A percentile compares a stretch with the other conserved stretches of the same genome.
These are phyloP conservation scores for Purpureocillium takamizusanense DNA, from an alignment of 2,329 filamentous ascomycete genomes.

Conservation along the genomic window DNA sequence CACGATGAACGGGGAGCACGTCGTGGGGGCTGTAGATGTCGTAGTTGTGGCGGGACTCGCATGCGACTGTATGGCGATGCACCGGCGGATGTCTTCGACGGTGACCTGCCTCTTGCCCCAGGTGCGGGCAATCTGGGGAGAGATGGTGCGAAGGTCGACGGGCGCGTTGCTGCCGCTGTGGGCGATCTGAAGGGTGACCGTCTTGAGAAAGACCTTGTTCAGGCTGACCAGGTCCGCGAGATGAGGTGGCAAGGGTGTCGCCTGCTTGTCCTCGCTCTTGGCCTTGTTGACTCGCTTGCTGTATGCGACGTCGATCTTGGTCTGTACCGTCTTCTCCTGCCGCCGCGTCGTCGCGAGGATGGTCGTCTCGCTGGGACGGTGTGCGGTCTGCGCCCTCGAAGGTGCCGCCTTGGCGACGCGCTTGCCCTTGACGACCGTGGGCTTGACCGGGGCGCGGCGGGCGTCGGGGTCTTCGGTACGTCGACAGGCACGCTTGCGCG, in stretches of 20 bases:
- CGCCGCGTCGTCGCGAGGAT: constrained; percentile 19
- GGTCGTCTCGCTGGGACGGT: constrained; percentile 21
- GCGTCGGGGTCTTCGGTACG: constrained; percentile 11
- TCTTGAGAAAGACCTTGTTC: constrained; percentile 58
- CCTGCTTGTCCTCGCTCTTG: constrained; percentile 11
- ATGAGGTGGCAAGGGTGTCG: constrained; percentile 35
- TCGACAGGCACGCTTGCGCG: constrained; percentile 19
- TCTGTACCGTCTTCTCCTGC: constrained; percentile 19
- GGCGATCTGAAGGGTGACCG: constrained; percentile 58
- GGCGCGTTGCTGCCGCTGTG: constrained; percentile 57
- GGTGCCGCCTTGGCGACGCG: constrained; percentile 17
- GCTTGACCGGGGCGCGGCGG: neutral
- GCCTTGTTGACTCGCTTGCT: constrained; percentile 16
- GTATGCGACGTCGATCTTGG: constrained; percentile 26
- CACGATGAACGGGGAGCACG: constrained; percentile 33
- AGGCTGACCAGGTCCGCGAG: constrained; percentile 53
- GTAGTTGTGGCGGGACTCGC: constrained; percentile 15
- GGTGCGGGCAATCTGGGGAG: constrained; percentile 53
- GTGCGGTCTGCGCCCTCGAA: constrained; percentile 17
- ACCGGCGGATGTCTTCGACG: constrained; percentile 55
- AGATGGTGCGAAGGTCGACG: constrained; percentile 52
- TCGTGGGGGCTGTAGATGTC: too few relatives aligned
- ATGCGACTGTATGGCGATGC: constrained; percentile 51
- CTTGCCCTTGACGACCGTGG: constrained; percentile 18
- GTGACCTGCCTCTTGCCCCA: constrained; percentile 66